Percentiles rank a stretch among this genome's conserved stretches.
Evolutionary conservation across 164 flowering plant genomes (phyloP).

Genomic region (Pachysandra terminalis): DNA sequence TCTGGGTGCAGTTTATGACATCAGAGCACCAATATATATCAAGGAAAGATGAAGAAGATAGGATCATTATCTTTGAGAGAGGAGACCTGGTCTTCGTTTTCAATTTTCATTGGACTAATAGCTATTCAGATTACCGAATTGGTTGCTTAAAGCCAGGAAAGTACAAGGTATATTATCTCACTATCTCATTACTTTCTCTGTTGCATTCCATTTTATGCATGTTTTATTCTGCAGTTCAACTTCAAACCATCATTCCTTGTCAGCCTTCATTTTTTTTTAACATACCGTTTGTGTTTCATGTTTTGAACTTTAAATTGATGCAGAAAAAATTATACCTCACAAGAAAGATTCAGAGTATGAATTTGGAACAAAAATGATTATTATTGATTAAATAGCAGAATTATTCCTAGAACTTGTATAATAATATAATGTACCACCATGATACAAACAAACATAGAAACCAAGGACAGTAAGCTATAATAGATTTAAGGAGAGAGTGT

Average conservation of each 20-base stretch:
- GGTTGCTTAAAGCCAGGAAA: conserved; percentile 94
- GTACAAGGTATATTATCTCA: conserved; percentile 62
- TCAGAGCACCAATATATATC: conserved; percentile 87
- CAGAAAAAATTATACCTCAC: background rate
- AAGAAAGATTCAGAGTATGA: no score
- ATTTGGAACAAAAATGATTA: no score
- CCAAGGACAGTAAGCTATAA: no score
- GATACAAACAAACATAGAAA: no score
- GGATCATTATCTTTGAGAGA: conserved; percentile 76
- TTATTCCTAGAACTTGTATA: no score
- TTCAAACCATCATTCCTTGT: background rate
- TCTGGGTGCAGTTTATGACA: conserved; percentile 88
- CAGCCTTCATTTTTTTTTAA: background rate
- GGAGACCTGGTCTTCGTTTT: conserved; percentile 92
- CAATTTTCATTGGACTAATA: conserved; percentile 91
- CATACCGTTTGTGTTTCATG: no score
- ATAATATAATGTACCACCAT: no score
- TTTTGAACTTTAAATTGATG: background rate
- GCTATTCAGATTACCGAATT: conserved; percentile 77
- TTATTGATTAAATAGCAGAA: no score
- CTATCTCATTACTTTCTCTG: background rate
- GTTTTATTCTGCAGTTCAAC: background rate
- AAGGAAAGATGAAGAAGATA: conserved; percentile 86
- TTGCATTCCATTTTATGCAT: background rate
- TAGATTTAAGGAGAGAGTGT: no score